Evolutionary conservation across 345 rosid genomes (phyloP).

Genomic region (Brassica juncea): DNA sequence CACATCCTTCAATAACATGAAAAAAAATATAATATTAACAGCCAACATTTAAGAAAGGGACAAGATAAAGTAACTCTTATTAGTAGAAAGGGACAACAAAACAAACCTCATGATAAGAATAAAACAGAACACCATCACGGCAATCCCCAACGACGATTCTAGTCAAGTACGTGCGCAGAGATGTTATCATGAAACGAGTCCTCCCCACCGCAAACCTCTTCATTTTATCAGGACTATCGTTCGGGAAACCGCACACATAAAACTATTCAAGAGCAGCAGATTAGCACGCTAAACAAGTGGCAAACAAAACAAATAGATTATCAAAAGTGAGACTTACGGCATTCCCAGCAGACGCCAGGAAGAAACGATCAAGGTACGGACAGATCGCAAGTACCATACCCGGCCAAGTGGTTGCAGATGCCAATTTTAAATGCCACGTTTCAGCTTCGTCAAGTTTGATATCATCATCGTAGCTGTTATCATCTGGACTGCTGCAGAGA

Average conservation of each 20-base stretch:
- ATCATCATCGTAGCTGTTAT: constrained; percentile 78
- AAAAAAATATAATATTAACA: not conserved
- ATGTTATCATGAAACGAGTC: constrained; percentile 89
- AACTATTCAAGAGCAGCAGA: constrained; percentile 56
- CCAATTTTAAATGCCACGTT: constrained; percentile 72
- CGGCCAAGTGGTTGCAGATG: constrained; percentile 54
- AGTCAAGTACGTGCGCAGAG: constrained; percentile 70
- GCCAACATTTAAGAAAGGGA: not conserved
- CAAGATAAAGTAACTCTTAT: not conserved
- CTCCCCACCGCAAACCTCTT: constrained; percentile 72
- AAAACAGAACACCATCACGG: constrained; percentile 96
- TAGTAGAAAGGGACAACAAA: constrained; percentile 8
- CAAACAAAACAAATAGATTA: constrained; percentile 1
- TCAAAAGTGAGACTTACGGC: constrained; percentile 64
- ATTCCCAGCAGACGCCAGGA: constrained; percentile 96
- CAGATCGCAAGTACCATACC: constrained; percentile 96
- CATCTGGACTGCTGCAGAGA: constrained; percentile 85
- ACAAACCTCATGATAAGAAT: constrained; percentile 82
- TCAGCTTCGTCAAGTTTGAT: constrained; percentile 82
- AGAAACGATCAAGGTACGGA: constrained; percentile 85
- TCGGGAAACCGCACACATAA: constrained; percentile 76
- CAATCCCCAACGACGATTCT: constrained; percentile 98
- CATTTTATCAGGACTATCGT: constrained; percentile 70
- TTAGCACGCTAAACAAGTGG: constrained; percentile 34
- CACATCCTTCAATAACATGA: constrained; percentile 53